These are phyloP conservation scores for Dictyostelium purpureum DNA, from an alignment of 78 protist species.

Conservation along the genomic window DNA sequence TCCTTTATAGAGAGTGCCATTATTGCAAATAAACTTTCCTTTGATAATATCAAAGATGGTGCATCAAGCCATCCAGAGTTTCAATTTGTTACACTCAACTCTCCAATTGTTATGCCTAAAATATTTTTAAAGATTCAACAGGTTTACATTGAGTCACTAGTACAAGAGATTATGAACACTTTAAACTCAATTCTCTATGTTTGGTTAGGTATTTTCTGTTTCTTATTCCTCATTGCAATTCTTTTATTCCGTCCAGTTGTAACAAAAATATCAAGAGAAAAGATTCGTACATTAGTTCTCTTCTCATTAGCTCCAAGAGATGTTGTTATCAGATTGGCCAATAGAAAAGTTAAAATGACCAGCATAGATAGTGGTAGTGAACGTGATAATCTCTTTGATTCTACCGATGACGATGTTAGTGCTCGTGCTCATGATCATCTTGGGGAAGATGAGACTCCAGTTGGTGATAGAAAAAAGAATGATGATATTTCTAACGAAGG, in stretches of 20 bases:
- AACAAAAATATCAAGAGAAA: constrained; percentile 29
- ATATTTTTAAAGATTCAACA: background rate
- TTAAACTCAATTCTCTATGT: background rate
- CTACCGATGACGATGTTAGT: background rate
- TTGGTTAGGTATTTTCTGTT: constrained; percentile 21
- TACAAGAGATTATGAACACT: background rate
- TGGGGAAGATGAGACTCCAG: background rate
- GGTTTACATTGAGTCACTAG: background rate
- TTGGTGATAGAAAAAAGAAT: background rate
- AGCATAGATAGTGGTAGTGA: constrained; percentile 47
- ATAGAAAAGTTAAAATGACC: background rate
- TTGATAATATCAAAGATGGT: background rate
- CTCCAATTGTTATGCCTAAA: background rate
- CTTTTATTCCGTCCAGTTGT: constrained; percentile 37
- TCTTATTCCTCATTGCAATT: background rate
- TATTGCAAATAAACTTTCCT: background rate
- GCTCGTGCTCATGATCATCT: constrained; percentile 4
- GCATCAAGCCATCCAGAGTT: background rate
- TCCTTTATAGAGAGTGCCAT: background rate
- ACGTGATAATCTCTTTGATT: constrained; percentile 31
- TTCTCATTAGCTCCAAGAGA: constrained; percentile 63
- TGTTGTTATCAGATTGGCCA: constrained; percentile 10
- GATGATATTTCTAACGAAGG: background rate
- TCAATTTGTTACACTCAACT: background rate
- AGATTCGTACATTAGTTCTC: constrained; percentile 12